Evolutionary conservation across 163 green algal genomes (phyloP), one percentile per base, ranked within the genome.

Genomic region (Chlorella variabilis): DNA sequence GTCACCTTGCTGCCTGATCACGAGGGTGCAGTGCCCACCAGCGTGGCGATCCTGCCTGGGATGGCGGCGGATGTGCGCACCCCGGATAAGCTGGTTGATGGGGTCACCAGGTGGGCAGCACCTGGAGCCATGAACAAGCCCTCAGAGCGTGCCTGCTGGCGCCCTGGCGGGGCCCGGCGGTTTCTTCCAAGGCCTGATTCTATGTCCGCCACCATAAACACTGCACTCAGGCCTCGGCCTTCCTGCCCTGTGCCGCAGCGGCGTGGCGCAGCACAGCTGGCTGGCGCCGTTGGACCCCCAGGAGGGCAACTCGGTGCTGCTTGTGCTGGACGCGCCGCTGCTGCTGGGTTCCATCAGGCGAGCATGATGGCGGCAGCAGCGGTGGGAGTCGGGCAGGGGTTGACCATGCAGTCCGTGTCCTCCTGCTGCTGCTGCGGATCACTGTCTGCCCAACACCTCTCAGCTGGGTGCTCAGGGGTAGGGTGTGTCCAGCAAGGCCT

Each of bases 1-100:
- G 23, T n/a, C 54, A 25, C 5, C 18, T 17, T 21, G 36, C 36
- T 49, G 36, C 13, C 5, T 61, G n/a, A n/a, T n/a, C n/a, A n/a
- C n/a, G n/a, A n/a, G n/a, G n/a, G 29, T 70, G 83, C 82, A 86
- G 87, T 84, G 67, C 83, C 67, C 54, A 5, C 25, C 61, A 45
- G 71, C 77, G 41, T 77, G 79, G 36, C 87, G 61, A 13, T n/a
- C 17, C 66, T 83, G 36, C 77, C 77, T 9, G 77, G 66, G 17
- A 83, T 83, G 77, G 51, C 69, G 0, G 77, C 45, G 4, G 85
- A 90, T 21, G 74, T 59, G 54, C 85, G 85, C 65, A 87, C 85
- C 0, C 82, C 82, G 2, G 80, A 88, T 62, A 91, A 86, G 83
- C 69, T 91, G 48, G 61, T 89, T 15, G 85, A 91, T 59, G 82